Base-by-base conservation (phyloP, 179 eudicot species). In the Camellia oleifera region DNA sequence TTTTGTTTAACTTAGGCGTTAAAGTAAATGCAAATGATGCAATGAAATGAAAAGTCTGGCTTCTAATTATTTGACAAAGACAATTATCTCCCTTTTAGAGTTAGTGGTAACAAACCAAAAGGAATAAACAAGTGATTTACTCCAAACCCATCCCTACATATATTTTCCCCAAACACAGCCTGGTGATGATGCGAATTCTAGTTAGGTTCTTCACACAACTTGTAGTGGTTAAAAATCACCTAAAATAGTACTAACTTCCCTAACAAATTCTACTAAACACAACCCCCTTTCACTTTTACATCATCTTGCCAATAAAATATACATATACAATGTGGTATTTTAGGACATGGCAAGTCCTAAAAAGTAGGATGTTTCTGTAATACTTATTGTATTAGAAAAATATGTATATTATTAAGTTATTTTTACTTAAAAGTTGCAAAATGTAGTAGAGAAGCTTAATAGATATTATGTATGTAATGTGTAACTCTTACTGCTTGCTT, bases 161-260 rank as follows among this genome's bases (percentile, higher is more conserved):
- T 54, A 11, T 71, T 11, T 50, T 71, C 10, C 10, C 75, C 75
- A 71, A 48, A 20, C 75, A 71, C 75, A 71, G 58, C 75, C 26
- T 9, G 74, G 26, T 17, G 56, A 63, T 23, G 69, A 65, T 20
- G 42, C 42, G 0, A 69, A 32, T 1, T 32, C n/a, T 23, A 40
- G 18, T 18, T 50, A 71, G 20, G 15, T 71, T 71, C 0, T 54
- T 71, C 57, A 50, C 75, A 71, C 60, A n/a, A 32, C 40, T 32
- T 32, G 2, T 32, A 11, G 52, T 71, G 26, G 40, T 7, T 71
- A 11, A 70, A 50, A 70, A 70, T 18, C 74, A 69, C 72, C 72
- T 3, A 69, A 69, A 45, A 44, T 15, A 15, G 13, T 45, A 23
- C 45, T 69, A 17, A 45, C 72, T 69, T 69, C 72, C 72, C 72